phyloP scores from a whole-genome alignment of 352 stramenopile species.

The Phytophthora brassicae region DNA sequence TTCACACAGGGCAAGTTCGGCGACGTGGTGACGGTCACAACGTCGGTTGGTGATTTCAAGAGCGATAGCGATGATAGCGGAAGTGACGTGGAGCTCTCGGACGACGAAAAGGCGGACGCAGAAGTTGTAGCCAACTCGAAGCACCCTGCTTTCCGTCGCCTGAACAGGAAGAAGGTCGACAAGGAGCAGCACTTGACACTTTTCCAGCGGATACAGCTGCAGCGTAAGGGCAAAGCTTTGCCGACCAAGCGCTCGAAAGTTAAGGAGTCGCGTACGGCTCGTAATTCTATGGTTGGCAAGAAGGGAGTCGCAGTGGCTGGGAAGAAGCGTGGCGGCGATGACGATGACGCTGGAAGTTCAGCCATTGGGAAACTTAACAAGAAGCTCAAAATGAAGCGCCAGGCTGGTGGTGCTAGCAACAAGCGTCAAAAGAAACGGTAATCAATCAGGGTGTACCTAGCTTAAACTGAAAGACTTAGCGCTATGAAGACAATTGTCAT shows the following conservation, averaged over 20 bases:
- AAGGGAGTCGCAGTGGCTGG: constrained; percentile 31
- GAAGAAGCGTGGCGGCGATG: constrained; percentile 31
- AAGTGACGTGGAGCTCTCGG: constrained; percentile 59
- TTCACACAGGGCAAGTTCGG: constrained; percentile 87
- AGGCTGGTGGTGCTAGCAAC: constrained; percentile 24
- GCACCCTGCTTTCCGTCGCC: constrained; percentile 30
- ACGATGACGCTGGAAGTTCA: constrained; percentile 24
- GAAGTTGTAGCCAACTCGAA: constrained; percentile 23
- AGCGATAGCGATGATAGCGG: constrained; percentile 78
- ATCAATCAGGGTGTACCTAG: background rate
- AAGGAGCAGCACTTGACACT: constrained; percentile 76
- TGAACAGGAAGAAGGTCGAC: constrained; percentile 41
- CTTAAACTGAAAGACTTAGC: background rate
- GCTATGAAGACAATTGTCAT: background rate
- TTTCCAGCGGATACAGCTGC: constrained; percentile 88
- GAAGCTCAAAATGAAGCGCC: constrained; percentile 44
- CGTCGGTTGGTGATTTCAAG: constrained; percentile 72
- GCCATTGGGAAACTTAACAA: constrained; percentile 33
- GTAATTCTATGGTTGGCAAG: constrained; percentile 71
- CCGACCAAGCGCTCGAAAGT: constrained; percentile 85
- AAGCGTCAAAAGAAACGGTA: constrained; percentile 51
- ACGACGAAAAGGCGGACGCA: constrained; percentile 46
- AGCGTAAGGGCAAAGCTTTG: constrained; percentile 79
- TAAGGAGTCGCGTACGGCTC: constrained; percentile 68
- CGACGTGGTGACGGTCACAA: constrained; percentile 86